Evolutionary conservation across 768 basidiomycete species (phyloP).

Genomic region (Sarcodon aspratus): DNA sequence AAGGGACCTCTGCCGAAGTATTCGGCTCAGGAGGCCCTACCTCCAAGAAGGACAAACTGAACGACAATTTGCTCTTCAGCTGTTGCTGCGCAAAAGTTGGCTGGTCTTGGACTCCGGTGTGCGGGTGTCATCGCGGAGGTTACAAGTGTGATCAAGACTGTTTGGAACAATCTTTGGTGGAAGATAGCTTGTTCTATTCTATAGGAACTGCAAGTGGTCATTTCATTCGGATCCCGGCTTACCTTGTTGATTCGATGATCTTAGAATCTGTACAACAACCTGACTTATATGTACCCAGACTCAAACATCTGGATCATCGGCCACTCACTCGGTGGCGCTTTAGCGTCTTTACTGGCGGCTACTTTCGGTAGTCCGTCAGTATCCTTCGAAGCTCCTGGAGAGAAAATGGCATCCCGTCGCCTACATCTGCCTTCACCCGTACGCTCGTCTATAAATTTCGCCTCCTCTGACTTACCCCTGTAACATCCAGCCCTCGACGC

Average conservation of each 20-base stretch:
- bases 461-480: neutral
- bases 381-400: conserved; percentile 75
- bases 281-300: conserved; percentile 83
- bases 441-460: conserved; percentile 11
- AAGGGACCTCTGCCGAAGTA: conserved; percentile 78
- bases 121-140: conserved; percentile 69
- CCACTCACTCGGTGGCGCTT: conserved; percentile 78
- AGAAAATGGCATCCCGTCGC: conserved; percentile 43
- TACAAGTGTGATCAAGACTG: conserved; percentile 76
- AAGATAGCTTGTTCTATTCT: conserved; percentile 83
- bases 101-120: conserved; percentile 89
- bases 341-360: conserved; percentile 74
- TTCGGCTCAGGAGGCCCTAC: conserved; percentile 73
- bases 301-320: conserved; percentile 87
- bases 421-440: conserved; percentile 86
- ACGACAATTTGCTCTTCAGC: conserved; percentile 92
- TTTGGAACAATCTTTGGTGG: conserved; percentile 63
- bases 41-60: conserved; percentile 79
- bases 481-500: conserved; percentile 43
- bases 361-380: conserved; percentile 94
- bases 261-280: conserved; percentile 87
- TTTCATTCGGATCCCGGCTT: neutral
- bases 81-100: conserved; percentile 96
- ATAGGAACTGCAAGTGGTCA: conserved; percentile 60
- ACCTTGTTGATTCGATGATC: neutral